Percentiles rank a stretch among this genome's conserved stretches.
Conservation (phyloP, 2,329 filamentous ascomycete species). For the Trichoderma guizhouense region DNA sequence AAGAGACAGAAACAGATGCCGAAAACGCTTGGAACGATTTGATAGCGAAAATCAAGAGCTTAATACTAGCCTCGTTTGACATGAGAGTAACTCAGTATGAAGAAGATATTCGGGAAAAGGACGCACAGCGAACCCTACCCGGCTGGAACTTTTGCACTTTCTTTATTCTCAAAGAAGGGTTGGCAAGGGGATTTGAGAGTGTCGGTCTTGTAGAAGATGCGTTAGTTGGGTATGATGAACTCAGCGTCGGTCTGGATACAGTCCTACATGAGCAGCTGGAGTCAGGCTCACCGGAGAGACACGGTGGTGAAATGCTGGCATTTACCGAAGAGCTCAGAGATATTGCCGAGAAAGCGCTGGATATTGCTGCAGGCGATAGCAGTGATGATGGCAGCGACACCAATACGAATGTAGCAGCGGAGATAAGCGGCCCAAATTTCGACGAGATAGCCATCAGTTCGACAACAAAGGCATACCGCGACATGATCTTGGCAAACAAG, state of each 20-base stretch:
- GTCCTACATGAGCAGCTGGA: conserved; percentile 71
- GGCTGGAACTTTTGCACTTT: conserved; percentile 99
- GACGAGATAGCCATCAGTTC: conserved; percentile 61
- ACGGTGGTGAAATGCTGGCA: conserved; percentile 67
- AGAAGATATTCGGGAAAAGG: conserved; percentile 93
- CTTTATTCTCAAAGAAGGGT: conserved; percentile 93
- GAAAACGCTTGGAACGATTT: conserved; percentile 81
- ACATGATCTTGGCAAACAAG: conserved; percentile 88
- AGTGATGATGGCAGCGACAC: conserved; percentile 49
- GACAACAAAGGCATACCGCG: conserved; percentile 77
- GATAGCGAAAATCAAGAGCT: conserved; percentile 77
- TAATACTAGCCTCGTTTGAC: conserved; percentile 89
- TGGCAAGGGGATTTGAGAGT: conserved; percentile 92
- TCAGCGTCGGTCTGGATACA: conserved; percentile 80
- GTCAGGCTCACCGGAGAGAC: conserved; percentile 57
- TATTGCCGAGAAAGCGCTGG: conserved; percentile 51
- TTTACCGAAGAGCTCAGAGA: conserved; percentile 72
- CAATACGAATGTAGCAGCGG: conserved; percentile 37
- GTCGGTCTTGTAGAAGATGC: conserved; percentile 95
- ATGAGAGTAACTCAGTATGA: conserved; percentile 89
- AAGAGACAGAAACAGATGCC: conserved; percentile 72
- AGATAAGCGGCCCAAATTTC: conserved; percentile 31
- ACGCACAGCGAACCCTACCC: conserved; percentile 78
- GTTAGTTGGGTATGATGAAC: conserved; percentile 89
- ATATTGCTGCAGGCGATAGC: conserved; percentile 31